Conservation (phyloP, 345 rosid species). For the Jatropha curcas region DNA sequence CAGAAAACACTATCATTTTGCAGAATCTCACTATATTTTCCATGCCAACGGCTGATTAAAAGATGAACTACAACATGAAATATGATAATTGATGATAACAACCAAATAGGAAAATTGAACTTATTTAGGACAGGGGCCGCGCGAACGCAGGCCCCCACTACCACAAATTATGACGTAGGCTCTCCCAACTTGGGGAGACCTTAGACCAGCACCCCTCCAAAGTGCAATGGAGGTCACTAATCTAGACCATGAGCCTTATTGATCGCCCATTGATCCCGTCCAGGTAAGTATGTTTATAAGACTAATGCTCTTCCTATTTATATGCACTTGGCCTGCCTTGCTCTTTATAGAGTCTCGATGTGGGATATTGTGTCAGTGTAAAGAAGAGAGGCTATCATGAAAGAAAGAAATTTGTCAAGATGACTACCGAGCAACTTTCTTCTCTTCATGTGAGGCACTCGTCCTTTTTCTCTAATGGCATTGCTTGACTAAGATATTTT, state of each 20-base stretch:
- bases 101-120: no score
- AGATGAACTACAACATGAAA: no score
- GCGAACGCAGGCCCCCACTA: constrained; percentile 6
- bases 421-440: constrained; percentile 1
- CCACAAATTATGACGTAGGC: constrained; percentile 40
- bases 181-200: constrained; percentile 20
- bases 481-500: no score
- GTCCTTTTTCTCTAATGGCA: no score
- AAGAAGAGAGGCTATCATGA: constrained; percentile 17
- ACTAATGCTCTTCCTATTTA: not conserved
- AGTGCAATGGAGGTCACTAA: not conserved
- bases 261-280: not conserved
- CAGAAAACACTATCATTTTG: no score
- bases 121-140: no score
- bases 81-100: no score
- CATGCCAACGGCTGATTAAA: no score
- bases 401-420: not conserved
- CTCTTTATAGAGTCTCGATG: not conserved
- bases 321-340: not conserved
- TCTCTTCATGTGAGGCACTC: no score
- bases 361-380: not conserved
- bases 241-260: not conserved
- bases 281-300: not conserved
- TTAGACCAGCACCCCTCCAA: not conserved
- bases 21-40: no score